Evolutionary conservation across 805 yeast species (phyloP), one percentile per base, ranked within the genome.

Genomic region (Candida ulmi): DNA sequence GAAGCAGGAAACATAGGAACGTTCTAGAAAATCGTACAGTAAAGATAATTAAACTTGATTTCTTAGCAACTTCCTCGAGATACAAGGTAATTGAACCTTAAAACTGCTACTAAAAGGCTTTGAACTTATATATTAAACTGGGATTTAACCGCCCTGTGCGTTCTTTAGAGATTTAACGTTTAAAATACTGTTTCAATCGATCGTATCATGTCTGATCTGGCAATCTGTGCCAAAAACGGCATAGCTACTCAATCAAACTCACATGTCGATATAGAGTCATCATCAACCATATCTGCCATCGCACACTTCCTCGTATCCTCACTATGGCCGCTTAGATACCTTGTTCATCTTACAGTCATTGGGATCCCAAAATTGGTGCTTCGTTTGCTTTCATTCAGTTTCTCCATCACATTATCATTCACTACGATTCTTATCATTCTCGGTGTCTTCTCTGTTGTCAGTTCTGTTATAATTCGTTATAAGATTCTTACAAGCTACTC

Each of bases 401-500:
- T 73, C 52, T 73, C 69, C 45, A 65, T 80, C 17, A 71, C 79
- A 1, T 57, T 80, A 16, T 67, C 78, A 8, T 66, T 78, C 28
- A 65, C 75, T 34, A 64, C 79, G 16, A 42, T 80, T 3, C 44
- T 72, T 1, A 38, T 69, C 1, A 65, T 37, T 60, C 1, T 39
- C 62, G 0, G 43, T 68, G 1, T 50, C 62, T 1, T 55, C 66
- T 0, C 41, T 68, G 1, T 54, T 74, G 11, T 15, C 17, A 30
- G 32, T 30, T 30, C 21, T 2, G 5, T 31, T 17, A 52, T 78
- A 30, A 70, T 83, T 7, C 62, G 93, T 33, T 82, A 84, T 60
- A 71, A 73, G 38, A 78, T 78, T 40, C 61, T 83, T 17, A 80
- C 86, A 0, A 63, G 69, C 11, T 85, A 84, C 56, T 77, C 90